Conservation (phyloP, 2,329 filamentous ascomycete species). For the Colletotrichum orbiculare region DNA sequence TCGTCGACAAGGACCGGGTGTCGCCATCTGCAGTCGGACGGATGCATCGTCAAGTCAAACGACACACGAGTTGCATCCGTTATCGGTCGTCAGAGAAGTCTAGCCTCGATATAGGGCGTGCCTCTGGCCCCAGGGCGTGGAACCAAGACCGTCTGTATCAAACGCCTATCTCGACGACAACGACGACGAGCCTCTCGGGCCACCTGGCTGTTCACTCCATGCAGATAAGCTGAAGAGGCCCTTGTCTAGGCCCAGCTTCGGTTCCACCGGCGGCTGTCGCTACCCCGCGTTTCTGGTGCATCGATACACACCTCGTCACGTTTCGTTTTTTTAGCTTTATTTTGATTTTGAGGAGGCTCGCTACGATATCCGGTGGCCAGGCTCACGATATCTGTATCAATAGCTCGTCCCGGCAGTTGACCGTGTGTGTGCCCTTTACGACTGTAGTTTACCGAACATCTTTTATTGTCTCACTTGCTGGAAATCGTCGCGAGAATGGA, state of each 20-base stretch:
- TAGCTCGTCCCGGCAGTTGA: neutral
- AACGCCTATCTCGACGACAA: too few relatives aligned
- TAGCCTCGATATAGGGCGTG: too few relatives aligned
- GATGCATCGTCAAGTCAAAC: too few relatives aligned
- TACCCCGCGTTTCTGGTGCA: conserved; percentile 22
- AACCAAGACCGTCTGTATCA: too few relatives aligned
- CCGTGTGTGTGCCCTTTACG: neutral
- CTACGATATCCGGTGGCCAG: neutral
- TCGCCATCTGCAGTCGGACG: too few relatives aligned
- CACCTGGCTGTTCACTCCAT: neutral
- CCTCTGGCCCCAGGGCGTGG: too few relatives aligned
- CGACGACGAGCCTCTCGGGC: too few relatives aligned
- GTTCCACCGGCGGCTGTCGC: conserved; percentile 13
- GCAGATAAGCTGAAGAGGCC: conserved; percentile 9
- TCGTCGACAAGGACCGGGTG: too few relatives aligned
- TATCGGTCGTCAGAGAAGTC: conserved; percentile 5
- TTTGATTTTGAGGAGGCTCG: neutral
- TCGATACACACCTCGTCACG: conserved; percentile 11
- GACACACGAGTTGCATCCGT: neutral
- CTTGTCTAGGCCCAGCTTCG: conserved; percentile 9
- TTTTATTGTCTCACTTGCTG: neutral
- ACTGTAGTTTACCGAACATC: neutral
- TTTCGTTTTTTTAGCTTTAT: neutral
- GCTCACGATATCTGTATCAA: too few relatives aligned
- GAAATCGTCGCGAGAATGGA: conserved; percentile 19